A percentile compares a stretch with the other conserved stretches of the same genome.
Evolutionary conservation across 352 stramenopile genomes (phyloP).

Genomic region (Globisporangium nodosum): DNA sequence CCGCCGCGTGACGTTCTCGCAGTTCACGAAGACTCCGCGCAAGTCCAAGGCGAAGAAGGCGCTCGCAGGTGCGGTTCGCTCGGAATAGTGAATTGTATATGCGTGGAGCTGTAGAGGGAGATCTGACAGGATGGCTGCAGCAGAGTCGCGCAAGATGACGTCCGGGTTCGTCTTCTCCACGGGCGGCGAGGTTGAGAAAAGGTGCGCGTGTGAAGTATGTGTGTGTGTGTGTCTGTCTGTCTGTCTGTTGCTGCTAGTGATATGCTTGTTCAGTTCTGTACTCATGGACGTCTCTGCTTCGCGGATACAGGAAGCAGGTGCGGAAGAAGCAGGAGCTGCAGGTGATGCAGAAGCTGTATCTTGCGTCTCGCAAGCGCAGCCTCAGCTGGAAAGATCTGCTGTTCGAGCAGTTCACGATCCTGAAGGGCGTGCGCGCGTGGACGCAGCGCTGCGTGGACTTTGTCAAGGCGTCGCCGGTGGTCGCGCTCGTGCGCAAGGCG

Average conservation of each 20-base stretch:
- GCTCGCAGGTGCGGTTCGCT: constrained; percentile 3
- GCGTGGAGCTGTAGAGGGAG: not conserved
- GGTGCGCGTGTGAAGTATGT: not conserved
- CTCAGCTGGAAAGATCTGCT: constrained; percentile 35
- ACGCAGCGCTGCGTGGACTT: constrained; percentile 27
- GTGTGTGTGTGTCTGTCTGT: too few relatives aligned
- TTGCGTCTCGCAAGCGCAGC: constrained; percentile 29
- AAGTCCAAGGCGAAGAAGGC: constrained; percentile 11
- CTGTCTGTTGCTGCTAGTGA: not conserved
- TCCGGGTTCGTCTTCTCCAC: constrained; percentile 17
- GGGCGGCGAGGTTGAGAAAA: constrained; percentile 10
- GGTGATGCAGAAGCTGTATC: constrained; percentile 39
- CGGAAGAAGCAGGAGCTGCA: constrained; percentile 39
- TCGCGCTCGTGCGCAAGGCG: constrained; percentile 11
- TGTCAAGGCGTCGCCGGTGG: constrained; percentile 10
- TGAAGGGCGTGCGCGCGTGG: constrained; percentile 28
- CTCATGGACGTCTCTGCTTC: not conserved
- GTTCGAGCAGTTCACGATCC: constrained; percentile 26
- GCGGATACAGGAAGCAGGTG: constrained; percentile 9
- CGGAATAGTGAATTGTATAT: not conserved
- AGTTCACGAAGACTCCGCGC: constrained; percentile 43
- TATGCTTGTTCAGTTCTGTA: not conserved
- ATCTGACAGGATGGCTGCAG: not conserved
- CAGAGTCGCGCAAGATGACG: constrained; percentile 15
- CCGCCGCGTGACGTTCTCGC: constrained; percentile 71